A percentile compares a stretch with the other conserved stretches of the same genome.
These are phyloP conservation scores for Boletus huronensis DNA, from an alignment of 768 basidiomycete species.

Conservation along the genomic window DNA sequence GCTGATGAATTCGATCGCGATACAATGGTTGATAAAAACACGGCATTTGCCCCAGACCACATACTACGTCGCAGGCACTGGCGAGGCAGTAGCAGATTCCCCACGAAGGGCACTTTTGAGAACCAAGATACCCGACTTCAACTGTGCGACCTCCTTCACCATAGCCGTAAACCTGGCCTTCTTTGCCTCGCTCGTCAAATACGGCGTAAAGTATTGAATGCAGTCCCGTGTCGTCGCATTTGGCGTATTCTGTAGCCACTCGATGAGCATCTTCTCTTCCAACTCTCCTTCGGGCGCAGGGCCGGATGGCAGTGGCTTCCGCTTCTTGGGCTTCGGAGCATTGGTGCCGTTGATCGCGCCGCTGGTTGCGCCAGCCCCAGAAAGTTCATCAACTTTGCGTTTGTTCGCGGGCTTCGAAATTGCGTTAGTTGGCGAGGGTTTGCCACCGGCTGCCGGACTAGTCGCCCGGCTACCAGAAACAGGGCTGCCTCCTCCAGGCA, in stretches of 20 bases:
- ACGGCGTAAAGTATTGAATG: constrained; percentile 75
- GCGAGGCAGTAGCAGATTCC: constrained; percentile 25
- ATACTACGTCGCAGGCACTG: constrained; percentile 24
- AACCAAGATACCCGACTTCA: constrained; percentile 63
- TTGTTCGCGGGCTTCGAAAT: constrained; percentile 46
- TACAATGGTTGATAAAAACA: constrained; percentile 20
- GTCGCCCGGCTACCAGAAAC: constrained; percentile 35
- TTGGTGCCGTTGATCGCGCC: constrained; percentile 19
- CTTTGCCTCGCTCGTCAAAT: constrained; percentile 63
- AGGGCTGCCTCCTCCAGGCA: constrained; percentile 42
- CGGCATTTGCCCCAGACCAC: constrained; percentile 10
- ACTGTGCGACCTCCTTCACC: constrained; percentile 73
- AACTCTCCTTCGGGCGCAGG: constrained; percentile 53
- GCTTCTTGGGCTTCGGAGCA: constrained; percentile 52
- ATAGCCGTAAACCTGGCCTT: constrained; percentile 74
- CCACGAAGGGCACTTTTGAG: constrained; percentile 44
- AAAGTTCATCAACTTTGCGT: constrained; percentile 53
- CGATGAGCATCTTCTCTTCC: constrained; percentile 62
- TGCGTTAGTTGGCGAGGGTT: constrained; percentile 35
- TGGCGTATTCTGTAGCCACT: constrained; percentile 70
- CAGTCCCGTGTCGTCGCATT: constrained; percentile 75
- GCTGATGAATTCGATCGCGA: constrained; percentile 13
- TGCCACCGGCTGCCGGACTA: constrained; percentile 29
- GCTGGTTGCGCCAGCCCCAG: constrained; percentile 9
- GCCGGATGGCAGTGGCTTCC: constrained; percentile 40